Evolutionary conservation across 2,329 filamentous ascomycete species (phyloP), one percentile per base, ranked within the genome.

Genomic region (Sodiomyces alkalinus): DNA sequence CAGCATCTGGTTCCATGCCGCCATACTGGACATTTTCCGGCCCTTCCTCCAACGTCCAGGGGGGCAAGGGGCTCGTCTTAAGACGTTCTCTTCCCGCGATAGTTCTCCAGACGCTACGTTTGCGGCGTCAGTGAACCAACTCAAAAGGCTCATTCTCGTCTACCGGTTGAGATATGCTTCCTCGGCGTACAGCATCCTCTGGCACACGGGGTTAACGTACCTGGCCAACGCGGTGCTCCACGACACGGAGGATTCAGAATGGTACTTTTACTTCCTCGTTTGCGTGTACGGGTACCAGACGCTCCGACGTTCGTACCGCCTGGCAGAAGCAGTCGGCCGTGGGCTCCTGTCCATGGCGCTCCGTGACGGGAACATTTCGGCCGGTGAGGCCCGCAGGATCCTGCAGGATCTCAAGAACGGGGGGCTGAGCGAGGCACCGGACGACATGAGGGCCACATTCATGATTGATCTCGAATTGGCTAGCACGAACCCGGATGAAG

Each of bases 1-100:
- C 21, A 58, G 54, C 28, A 48, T 57, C n/a, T 57, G 51, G 52
- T 38, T 55, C 5, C 53, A 58, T 21, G 43, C 45, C 7, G 47
- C 44, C 8, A 41, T 58, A 11, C 45, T 58, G 4, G 46, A 51
- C 14, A 45, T 58, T 7, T 48, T 54, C n/a, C 37, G 40, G 2
- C 51, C 47, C 2, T 49, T 49, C 21, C 27, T 43, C 2, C 26
- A 27, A 4, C 27, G 29, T 2, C 8, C 24, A 0, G 15, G 29
- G 2, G 28, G 22, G 4, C 19, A 38, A 17, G 35, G 27, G 6
- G 22, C 26, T 4, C 31, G 34, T 6, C 23, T 49, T 10, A 37
- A 22, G 27, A 54, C 53, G 2, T 56, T 57, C 30, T 35, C 46
- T 1, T 42, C 41, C 3, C 27, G 13, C 1, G 33, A 39, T 11